Conservation (phyloP, 352 stramenopile species). For the Saprolegnia parasitica region DNA sequence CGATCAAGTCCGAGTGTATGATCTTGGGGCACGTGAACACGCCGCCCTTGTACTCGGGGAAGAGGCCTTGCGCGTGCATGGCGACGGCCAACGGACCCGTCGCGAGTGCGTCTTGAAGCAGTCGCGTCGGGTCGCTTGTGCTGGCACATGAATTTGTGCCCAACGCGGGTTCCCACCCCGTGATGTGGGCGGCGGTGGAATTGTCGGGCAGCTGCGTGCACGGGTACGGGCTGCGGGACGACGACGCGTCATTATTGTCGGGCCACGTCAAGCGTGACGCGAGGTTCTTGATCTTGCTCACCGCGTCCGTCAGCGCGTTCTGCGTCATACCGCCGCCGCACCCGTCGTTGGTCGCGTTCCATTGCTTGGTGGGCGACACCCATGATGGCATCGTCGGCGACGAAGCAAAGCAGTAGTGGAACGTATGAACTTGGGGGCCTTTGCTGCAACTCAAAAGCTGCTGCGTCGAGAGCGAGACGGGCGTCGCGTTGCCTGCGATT, state of each 20-base stretch:
- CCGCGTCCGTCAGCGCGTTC: slow-evolving; percentile 56
- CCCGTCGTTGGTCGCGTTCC: slow-evolving; percentile 57
- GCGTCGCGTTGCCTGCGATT: slow-evolving; percentile 37
- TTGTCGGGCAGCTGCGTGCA: slow-evolving; percentile 38
- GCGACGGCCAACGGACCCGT: slow-evolving; percentile 68
- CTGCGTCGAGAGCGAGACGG: slow-evolving; percentile 62
- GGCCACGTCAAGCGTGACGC: slow-evolving; percentile 32
- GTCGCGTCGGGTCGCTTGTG: slow-evolving; percentile 42
- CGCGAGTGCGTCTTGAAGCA: slow-evolving; percentile 65
- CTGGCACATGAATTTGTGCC: slow-evolving; percentile 44
- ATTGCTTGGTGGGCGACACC: slow-evolving; percentile 62
- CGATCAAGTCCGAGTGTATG: slow-evolving; percentile 45
- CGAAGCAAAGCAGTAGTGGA: slow-evolving; percentile 69
- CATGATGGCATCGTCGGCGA: slow-evolving; percentile 42
- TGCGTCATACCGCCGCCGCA: slow-evolving; percentile 74
- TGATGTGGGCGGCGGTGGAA: slow-evolving; percentile 55
- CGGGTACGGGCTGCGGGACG: not conserved
- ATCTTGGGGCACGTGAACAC: slow-evolving; percentile 44
- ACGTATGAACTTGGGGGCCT: slow-evolving; percentile 59
- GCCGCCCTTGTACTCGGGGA: slow-evolving; percentile 75
- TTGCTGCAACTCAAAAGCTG: slow-evolving; percentile 76
- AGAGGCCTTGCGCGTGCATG: slow-evolving; percentile 56
- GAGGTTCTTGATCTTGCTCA: slow-evolving; percentile 44
- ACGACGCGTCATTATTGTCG: slow-evolving; percentile 22
- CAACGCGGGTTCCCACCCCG: slow-evolving; percentile 58